Evolutionary conservation across 2,329 filamentous ascomycete species (phyloP).

Genomic region (Aspergillus japonicus): DNA sequence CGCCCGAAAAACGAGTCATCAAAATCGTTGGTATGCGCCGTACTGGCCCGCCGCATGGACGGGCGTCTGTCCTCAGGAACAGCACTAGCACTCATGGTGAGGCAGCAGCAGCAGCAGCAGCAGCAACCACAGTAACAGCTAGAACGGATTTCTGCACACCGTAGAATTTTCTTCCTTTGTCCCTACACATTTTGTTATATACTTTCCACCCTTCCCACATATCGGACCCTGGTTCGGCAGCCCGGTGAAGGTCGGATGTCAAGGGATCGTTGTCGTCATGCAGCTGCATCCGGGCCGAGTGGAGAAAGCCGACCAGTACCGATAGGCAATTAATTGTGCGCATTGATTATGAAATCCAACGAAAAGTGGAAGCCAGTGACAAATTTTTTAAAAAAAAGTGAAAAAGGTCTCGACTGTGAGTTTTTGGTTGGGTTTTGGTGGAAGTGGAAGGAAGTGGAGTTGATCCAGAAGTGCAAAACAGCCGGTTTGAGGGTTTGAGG

Average conservation of each 20-base stretch:
- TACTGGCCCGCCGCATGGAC: constrained; percentile 18
- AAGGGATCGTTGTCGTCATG: constrained; percentile 19
- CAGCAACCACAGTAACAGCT: background rate
- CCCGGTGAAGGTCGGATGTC: background rate
- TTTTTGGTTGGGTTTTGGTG: too few relatives aligned
- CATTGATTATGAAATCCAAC: background rate
- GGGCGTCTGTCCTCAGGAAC: background rate
- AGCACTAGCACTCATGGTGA: background rate
- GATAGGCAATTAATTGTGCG: background rate
- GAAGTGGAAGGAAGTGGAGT: too few relatives aligned
- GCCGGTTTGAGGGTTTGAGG: background rate
- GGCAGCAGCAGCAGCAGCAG: background rate
- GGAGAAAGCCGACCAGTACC: background rate
- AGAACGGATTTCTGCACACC: too few relatives aligned
- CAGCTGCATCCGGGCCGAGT: constrained; percentile 5
- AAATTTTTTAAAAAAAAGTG: background rate
- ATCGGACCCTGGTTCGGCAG: background rate
- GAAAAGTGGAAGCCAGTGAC: background rate
- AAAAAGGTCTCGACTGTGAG: background rate
- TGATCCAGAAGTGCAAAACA: background rate
- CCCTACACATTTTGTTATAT: background rate
- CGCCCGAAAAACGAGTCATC: constrained; percentile 25
- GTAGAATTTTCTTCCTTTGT: background rate
- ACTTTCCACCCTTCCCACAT: background rate
- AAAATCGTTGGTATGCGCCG: constrained; percentile 26